phyloP scores from a whole-genome alignment of 169 alveolate genomes.

The Plasmodium berghei region DNA sequence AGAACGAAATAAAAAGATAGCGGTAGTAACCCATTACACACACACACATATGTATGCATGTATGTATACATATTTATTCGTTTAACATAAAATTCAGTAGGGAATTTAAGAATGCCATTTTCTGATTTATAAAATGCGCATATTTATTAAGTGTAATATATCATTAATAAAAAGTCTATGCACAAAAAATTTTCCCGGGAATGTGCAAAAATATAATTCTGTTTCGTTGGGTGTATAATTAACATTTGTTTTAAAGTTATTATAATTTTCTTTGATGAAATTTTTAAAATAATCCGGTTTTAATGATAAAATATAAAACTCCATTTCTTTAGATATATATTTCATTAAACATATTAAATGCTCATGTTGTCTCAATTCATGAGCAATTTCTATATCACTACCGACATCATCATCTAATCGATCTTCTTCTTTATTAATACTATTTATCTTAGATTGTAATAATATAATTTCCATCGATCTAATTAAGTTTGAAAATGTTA shows the following conservation, averaged over 20 bases:
- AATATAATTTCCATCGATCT: slow-evolving; percentile 19
- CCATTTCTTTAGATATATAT: slow-evolving; percentile 23
- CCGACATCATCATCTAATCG: neutral
- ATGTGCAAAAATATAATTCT: slow-evolving; percentile 19
- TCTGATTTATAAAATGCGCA: neutral
- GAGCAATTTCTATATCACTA: neutral
- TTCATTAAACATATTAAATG: slow-evolving; percentile 44
- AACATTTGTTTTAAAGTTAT: neutral
- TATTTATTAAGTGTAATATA: slow-evolving; percentile 6
- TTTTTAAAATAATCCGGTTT: neutral
- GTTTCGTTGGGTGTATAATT: neutral
- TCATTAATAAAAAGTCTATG: neutral
- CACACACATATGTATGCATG: no score
- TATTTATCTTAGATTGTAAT: slow-evolving; percentile 4
- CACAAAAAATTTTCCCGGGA: slow-evolving; percentile 26
- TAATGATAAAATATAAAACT: slow-evolving; percentile 4
- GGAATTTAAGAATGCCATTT: no score
- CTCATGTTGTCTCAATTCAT: neutral
- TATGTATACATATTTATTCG: no score
- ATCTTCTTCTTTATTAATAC: neutral
- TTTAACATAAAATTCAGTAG: no score
- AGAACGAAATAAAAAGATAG: no score
- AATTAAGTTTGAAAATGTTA: slow-evolving; percentile 32
- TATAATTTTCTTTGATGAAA: slow-evolving; percentile 22
- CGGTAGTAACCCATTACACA: no score